phyloP scores from a whole-genome alignment of 345 rosid genomes.

The Lepidium didymum region DNA sequence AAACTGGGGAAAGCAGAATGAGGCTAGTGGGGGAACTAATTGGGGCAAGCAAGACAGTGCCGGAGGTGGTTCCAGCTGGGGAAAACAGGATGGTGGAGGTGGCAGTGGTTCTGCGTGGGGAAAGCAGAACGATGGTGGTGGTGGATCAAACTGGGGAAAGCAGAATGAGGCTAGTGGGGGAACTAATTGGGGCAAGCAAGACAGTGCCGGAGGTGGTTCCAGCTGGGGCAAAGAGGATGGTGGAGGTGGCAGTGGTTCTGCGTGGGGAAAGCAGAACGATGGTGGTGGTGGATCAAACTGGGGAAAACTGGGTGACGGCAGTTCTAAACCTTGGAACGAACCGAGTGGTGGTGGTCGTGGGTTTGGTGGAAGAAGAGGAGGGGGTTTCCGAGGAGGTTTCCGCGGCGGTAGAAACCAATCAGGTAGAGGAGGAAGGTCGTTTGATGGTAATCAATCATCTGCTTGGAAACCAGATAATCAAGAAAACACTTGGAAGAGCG shows the following conservation, averaged over 20 bases:
- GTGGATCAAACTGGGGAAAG: slow-evolving; percentile 20
- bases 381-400: slow-evolving; percentile 31
- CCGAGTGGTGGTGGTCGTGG: slow-evolving; percentile 33
- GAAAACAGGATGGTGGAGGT: background rate
- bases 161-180: slow-evolving; percentile 8
- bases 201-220: background rate
- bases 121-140: background rate
- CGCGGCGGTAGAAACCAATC: slow-evolving; percentile 29
- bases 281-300: slow-evolving; percentile 13
- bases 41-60: slow-evolving; percentile 13
- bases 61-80: slow-evolving; percentile 4
- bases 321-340: slow-evolving; percentile 10
- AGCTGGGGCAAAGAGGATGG: background rate
- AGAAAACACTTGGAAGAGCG: slow-evolving; percentile 23
- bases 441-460: slow-evolving; percentile 24
- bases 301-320: slow-evolving; percentile 12
- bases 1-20: background rate
- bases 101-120: background rate
- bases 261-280: slow-evolving; percentile 11
- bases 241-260: slow-evolving; percentile 23
- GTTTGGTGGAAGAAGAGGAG: slow-evolving; percentile 29
- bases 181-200: background rate
- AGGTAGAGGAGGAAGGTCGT: slow-evolving; percentile 25
- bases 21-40: background rate
- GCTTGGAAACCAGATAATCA: slow-evolving; percentile 26